Evolutionary conservation across 805 yeast genomes (phyloP).

Genomic region (Candida berthetii): DNA sequence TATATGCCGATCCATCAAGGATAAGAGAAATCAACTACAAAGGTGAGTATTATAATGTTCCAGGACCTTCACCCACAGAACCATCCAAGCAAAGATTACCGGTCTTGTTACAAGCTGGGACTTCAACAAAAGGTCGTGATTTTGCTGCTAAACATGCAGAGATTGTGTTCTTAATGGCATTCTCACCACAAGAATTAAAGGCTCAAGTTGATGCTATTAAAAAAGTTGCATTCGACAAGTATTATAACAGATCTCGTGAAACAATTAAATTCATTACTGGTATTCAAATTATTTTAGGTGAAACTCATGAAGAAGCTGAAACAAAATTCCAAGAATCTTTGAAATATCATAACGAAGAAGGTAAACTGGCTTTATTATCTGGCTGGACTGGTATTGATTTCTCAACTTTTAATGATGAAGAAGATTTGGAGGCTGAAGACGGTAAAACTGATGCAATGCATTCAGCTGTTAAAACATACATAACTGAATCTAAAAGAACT

Average conservation of each 20-base stretch:
- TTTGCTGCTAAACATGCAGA: slow-evolving; percentile 34
- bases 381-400: slow-evolving; percentile 36
- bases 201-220: slow-evolving; percentile 14
- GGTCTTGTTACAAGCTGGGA: slow-evolving; percentile 31
- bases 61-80: slow-evolving; percentile 27
- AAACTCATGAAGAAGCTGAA: slow-evolving; percentile 30
- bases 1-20: slow-evolving; percentile 24
- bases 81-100: slow-evolving; percentile 34
- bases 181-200: slow-evolving; percentile 21
- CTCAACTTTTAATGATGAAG: slow-evolving; percentile 23
- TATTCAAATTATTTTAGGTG: slow-evolving; percentile 24
- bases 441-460: slow-evolving; percentile 21
- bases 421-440: slow-evolving; percentile 15
- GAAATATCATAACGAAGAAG: slow-evolving; percentile 26
- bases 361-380: slow-evolving; percentile 31
- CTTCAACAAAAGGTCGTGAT: slow-evolving; percentile 28
- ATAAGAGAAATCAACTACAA: slow-evolving; percentile 27
- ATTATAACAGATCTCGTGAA: slow-evolving; percentile 25
- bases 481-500: slow-evolving; percentile 9
- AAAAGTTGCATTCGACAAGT: slow-evolving; percentile 22
- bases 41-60: slow-evolving; percentile 29
- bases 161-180: slow-evolving; percentile 25
- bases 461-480: slow-evolving; percentile 22
- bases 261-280: slow-evolving; percentile 27
- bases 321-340: slow-evolving; percentile 23